Evolutionary conservation across 371 early-diverging fungal species (phyloP).

Genomic region (Batkoa obscura): DNA sequence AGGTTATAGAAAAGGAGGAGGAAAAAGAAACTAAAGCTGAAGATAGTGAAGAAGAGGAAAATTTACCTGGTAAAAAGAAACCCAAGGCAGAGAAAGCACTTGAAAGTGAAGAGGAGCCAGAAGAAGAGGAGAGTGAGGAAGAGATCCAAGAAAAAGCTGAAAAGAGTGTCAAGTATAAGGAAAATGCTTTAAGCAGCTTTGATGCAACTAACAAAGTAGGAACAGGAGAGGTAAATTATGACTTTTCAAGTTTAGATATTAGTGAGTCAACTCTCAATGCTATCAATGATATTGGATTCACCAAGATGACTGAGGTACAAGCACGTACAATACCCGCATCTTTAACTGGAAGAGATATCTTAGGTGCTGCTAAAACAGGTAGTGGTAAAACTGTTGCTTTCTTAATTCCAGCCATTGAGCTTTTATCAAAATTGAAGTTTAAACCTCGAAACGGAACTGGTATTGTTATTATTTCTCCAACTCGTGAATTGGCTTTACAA

Average conservation of each 20-base stretch:
- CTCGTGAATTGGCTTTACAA: conserved; percentile 98
- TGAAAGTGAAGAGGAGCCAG: background rate
- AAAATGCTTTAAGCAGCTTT: background rate
- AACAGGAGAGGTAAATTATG: conserved; percentile 20
- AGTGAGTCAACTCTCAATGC: conserved; percentile 55
- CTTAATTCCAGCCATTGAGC: conserved; percentile 88
- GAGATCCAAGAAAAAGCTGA: background rate
- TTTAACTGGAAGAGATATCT: conserved; percentile 89
- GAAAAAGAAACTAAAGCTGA: too few species aligned
- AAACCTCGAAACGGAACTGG: conserved; percentile 96
- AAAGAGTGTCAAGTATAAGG: background rate
- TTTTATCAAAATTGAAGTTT: conserved; percentile 60
- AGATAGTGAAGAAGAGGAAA: too few species aligned
- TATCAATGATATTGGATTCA: conserved; percentile 83
- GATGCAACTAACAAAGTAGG: background rate
- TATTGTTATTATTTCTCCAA: conserved; percentile 93
- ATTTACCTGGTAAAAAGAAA: too few species aligned
- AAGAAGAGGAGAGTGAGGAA: background rate
- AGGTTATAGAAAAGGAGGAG: too few species aligned
- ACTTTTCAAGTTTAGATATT: conserved; percentile 38
- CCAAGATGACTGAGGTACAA: conserved; percentile 95
- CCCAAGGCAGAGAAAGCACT: background rate
- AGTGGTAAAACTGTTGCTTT: conserved; percentile 98
- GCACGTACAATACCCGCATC: conserved; percentile 86
- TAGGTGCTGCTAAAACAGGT: conserved; percentile 98